Base-by-base conservation (phyloP, 257 asterid species). In the Handroanthus guayacan region DNA sequence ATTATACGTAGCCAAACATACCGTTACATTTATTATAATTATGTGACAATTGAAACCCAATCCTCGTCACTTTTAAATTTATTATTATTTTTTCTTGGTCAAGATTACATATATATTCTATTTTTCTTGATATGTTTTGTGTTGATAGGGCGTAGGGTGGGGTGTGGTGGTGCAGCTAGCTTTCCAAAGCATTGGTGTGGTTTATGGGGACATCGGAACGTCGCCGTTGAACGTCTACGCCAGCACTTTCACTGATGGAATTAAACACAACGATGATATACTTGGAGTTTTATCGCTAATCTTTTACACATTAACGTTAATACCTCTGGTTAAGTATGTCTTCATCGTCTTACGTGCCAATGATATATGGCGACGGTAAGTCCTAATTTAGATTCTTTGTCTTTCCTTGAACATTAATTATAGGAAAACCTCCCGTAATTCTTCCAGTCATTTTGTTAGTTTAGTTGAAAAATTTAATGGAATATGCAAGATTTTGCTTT, bases 281-380 rank as follows among this genome's bases (percentile, higher is more conserved):
- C 66, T 90, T 6, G 90, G 91, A 9, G 93, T 79, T 16, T 62
- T 86, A 0, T 90, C 90, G 2, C 43, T 90, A 48, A 90, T 90
- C 47, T 6, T 86, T 14, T 90, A 90, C 77, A 88, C 93, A 5
- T 4, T 90, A 50, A 90, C 90, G 2, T 51, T 90, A 37, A 69
- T 90, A 0, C 90, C 91, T 5, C 66, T 90, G 31, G 34, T 86
- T 72, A 90, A 88, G 75, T 90, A 88, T 8, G 87, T 83, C 51
- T 73, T 88, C 71, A 67, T 90, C 31, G 90, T 88, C 36, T 72
- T 86, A 5, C 87, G 69, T 0, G 96, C 96, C 1, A 90, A 86
- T 36, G 93, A 86, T 65, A 85, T n/a, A 90, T 12, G 93, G 90
- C 20, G 82, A 88, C 6, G 93, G 96, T 89, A 82, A n/a, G n/a